Percentiles rank a stretch among this genome's conserved stretches.
phyloP scores from a whole-genome alignment of 306 rosid genomes.

The Dalbergia cochinchinensis region DNA sequence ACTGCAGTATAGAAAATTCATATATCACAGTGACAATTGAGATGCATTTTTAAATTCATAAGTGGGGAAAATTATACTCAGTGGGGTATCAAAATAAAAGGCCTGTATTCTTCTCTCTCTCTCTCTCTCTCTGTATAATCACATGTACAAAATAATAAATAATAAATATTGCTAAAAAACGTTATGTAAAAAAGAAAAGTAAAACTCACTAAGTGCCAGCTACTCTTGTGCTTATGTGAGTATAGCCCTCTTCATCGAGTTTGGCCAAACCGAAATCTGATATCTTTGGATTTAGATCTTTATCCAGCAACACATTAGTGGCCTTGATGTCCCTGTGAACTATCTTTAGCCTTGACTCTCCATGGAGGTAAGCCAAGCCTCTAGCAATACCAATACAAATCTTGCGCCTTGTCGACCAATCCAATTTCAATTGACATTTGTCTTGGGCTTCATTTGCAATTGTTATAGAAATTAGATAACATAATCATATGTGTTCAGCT shows the following conservation, averaged over 20 bases:
- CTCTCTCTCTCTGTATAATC: not conserved
- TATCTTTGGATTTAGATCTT: conserved; percentile 73
- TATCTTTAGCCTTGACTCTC: conserved; percentile 79
- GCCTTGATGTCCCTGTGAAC: conserved; percentile 89
- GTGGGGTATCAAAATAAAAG: not conserved
- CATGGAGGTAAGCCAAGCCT: conserved; percentile 84
- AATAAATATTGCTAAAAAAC: not conserved
- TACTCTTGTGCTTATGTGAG: conserved; percentile 75
- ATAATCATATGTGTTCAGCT: not conserved
- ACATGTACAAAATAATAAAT: not conserved
- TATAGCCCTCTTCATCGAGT: conserved; percentile 71
- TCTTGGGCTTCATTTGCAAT: conserved; percentile 47
- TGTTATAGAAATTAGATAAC: conserved; percentile 15
- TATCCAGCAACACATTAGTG: conserved; percentile 78
- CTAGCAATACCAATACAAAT: conserved; percentile 77
- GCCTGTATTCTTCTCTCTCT: too few species aligned
- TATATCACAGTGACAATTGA: not conserved
- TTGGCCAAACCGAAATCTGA: conserved; percentile 83
- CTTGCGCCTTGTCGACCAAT: conserved; percentile 73
- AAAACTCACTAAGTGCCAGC: conserved; percentile 75
- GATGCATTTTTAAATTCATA: not conserved
- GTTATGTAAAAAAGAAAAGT: not conserved
- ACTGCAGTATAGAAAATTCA: conserved; percentile 31
- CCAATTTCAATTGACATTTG: conserved; percentile 48
- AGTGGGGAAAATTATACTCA: not conserved